phyloP scores from a whole-genome alignment of 257 asterid genomes.

The Solanum pimpinellifolium region DNA sequence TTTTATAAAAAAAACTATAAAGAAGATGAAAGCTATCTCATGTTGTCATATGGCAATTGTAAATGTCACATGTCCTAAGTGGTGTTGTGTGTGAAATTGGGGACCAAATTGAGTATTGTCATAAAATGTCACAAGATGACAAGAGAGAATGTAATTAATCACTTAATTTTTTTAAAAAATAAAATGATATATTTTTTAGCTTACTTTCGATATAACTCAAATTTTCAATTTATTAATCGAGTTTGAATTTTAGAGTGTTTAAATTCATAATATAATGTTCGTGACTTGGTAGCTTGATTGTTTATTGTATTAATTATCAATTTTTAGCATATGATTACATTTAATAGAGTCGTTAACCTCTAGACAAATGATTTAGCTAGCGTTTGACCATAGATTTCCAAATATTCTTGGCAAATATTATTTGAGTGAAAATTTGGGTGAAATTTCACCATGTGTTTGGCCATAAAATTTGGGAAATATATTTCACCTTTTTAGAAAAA shows the following conservation, averaged over 20 bases:
- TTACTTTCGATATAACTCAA: not conserved
- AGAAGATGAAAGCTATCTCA: not conserved
- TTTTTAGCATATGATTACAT: not conserved
- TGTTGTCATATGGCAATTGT: constrained; percentile 8
- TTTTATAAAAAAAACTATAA: not conserved
- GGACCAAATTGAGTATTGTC: constrained; percentile 13
- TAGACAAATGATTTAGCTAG: not conserved
- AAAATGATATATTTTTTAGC: not conserved
- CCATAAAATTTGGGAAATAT: too few species aligned
- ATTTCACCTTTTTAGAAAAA: too few species aligned
- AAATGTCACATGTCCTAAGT: constrained; percentile 26
- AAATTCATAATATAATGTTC: not conserved
- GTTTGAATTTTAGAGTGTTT: not conserved
- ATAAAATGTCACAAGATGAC: not conserved
- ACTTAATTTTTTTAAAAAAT: not conserved
- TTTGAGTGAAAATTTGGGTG: too few species aligned
- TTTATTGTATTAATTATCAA: not conserved
- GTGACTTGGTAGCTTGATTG: not conserved
- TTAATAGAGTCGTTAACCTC: too few species aligned
- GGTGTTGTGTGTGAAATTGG: constrained; percentile 13
- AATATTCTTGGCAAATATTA: too few species aligned
- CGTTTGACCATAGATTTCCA: too few species aligned
- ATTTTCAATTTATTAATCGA: not conserved
- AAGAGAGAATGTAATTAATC: not conserved
- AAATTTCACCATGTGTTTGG: too few species aligned